Conservation (phyloP, 1,139 yeast species). For the Tardiomyces depauwii region DNA sequence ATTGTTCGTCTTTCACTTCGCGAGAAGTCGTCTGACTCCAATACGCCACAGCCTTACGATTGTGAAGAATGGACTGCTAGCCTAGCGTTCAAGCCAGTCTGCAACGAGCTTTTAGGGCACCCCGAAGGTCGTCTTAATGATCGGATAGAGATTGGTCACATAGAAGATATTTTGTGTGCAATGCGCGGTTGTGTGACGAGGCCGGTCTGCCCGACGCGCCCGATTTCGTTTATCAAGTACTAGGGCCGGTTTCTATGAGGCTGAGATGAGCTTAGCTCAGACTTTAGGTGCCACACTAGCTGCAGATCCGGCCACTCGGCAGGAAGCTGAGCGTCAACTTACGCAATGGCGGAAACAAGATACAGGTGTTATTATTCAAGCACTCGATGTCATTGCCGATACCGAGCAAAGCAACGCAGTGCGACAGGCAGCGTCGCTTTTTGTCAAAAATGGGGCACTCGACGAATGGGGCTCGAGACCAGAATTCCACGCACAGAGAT, state of each 20-base stretch:
- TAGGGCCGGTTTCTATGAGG: background rate
- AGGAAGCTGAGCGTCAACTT: slow-evolving; percentile 6
- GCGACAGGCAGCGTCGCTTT: slow-evolving; percentile 8
- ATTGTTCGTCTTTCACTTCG: too few relatives aligned
- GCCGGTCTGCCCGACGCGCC: too few relatives aligned
- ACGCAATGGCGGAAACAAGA: slow-evolving; percentile 2
- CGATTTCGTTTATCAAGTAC: too few relatives aligned
- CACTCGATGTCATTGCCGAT: slow-evolving; percentile 4
- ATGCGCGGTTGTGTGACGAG: too few relatives aligned
- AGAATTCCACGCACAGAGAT: background rate
- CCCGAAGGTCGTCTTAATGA: too few relatives aligned
- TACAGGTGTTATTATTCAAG: slow-evolving; percentile 4
- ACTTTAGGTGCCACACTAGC: slow-evolving; percentile 7
- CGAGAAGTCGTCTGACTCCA: too few relatives aligned
- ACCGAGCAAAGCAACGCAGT: slow-evolving; percentile 1
- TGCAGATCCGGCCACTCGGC: slow-evolving; percentile 6
- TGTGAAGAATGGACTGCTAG: too few relatives aligned
- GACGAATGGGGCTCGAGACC: slow-evolving; percentile 1
- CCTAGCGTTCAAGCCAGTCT: too few relatives aligned
- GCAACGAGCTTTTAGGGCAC: too few relatives aligned
- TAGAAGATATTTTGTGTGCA: too few relatives aligned
- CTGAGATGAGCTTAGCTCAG: slow-evolving; percentile 5
- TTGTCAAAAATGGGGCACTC: slow-evolving; percentile 7
- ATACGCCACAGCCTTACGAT: too few relatives aligned
- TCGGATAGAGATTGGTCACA: too few relatives aligned